These are phyloP conservation scores for Collariella sp. DNA, from an alignment of 495 filamentous ascomycete species.

Conservation along the genomic window DNA sequence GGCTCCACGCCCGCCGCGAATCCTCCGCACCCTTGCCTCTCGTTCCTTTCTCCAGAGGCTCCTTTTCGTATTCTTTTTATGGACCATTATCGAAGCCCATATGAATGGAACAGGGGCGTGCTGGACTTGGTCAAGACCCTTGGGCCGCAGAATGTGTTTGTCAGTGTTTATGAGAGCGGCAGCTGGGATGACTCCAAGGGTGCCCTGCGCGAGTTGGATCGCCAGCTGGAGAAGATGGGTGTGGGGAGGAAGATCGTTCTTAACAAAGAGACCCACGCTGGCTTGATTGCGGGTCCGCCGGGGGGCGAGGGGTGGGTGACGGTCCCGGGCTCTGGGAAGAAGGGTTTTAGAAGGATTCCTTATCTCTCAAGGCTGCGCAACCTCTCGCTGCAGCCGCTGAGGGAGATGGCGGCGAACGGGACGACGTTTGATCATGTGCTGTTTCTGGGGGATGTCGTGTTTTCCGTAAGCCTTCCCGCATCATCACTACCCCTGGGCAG, in stretches of 20 bases:
- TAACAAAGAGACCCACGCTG: constrained; percentile 45
- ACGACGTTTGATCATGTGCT: constrained; percentile 57
- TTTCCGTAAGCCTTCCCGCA: constrained; percentile 43
- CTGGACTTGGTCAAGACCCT: constrained; percentile 47
- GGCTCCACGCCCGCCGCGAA: constrained; percentile 9
- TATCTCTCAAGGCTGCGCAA: constrained; percentile 61
- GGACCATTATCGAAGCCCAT: constrained; percentile 26
- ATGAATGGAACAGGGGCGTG: constrained; percentile 54
- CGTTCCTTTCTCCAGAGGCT: constrained; percentile 23
- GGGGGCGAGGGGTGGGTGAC: constrained; percentile 50
- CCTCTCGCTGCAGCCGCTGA: constrained; percentile 41
- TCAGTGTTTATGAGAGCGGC: constrained; percentile 63
- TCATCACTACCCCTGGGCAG: too few relatives aligned
- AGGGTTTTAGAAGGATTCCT: constrained; percentile 55
- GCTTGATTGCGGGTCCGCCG: constrained; percentile 43
- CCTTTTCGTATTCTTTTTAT: constrained; percentile 17
- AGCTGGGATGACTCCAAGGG: constrained; percentile 64
- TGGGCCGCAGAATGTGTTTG: constrained; percentile 58
- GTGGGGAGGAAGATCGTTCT: constrained; percentile 49
- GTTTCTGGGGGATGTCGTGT: constrained; percentile 70
- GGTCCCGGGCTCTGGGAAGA: constrained; percentile 40
- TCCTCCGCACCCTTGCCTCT: constrained; percentile 18
- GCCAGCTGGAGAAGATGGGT: constrained; percentile 41
- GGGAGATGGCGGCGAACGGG: constrained; percentile 40
- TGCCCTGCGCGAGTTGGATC: constrained; percentile 52